Evolutionary conservation across 2,329 filamentous ascomycete species (phyloP).

Genomic region (Sporothrix variecibatus): DNA sequence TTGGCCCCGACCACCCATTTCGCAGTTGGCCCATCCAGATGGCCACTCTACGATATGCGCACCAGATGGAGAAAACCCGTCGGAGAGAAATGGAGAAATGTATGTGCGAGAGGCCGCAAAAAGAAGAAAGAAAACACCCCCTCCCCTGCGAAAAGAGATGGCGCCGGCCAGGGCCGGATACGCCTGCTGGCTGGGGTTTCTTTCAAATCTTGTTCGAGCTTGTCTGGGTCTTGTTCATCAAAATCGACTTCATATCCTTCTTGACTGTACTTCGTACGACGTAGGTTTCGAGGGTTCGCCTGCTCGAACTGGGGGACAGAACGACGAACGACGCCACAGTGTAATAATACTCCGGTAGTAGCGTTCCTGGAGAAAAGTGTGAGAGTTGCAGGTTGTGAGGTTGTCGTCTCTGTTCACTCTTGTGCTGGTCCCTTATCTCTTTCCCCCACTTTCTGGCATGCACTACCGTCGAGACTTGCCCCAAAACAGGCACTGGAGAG

Average conservation of each 20-base stretch:
- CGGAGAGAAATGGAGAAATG: neutral
- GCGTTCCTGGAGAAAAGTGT: neutral
- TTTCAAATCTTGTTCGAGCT: neutral
- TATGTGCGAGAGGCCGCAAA: neutral
- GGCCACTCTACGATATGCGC: constrained; percentile 1
- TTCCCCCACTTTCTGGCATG: neutral
- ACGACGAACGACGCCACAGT: neutral
- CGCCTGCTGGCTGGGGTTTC: neutral
- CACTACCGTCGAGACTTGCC: neutral
- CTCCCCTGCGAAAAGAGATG: neutral
- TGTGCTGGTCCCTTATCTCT: neutral
- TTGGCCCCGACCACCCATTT: neutral
- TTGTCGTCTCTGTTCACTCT: neutral
- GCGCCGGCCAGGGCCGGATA: constrained; percentile 4
- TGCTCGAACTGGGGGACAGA: neutral
- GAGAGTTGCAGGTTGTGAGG: neutral
- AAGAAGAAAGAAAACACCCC: neutral
- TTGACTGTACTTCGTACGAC: too few relatives aligned
- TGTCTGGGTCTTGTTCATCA: neutral
- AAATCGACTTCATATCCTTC: neutral
- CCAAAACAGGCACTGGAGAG: neutral
- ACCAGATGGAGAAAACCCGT: constrained; percentile 6
- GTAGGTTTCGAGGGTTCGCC: neutral
- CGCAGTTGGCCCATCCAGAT: neutral
- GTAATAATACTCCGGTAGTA: neutral